Evolutionary conservation across 441 rosid genomes (phyloP).

Genomic region (Omphalea diandra): DNA sequence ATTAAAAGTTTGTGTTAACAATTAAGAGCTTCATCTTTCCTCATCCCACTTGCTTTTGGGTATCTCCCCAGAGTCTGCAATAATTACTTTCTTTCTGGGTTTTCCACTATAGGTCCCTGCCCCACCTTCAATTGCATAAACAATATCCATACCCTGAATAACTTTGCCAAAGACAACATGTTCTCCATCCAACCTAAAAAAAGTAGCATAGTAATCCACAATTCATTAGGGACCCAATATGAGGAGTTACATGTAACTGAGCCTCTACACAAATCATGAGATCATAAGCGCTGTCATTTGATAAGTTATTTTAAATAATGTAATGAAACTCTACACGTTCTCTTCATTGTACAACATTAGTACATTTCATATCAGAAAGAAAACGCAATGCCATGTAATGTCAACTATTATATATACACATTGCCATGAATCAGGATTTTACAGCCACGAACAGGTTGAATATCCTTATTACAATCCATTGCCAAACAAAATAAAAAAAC

Average conservation of each 20-base stretch:
- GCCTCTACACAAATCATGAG: neutral
- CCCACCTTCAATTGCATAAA: slow-evolving; percentile 89
- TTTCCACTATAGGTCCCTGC: slow-evolving; percentile 96
- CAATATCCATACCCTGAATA: slow-evolving; percentile 87
- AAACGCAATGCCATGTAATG: neutral
- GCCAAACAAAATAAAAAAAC: neutral
- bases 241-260: neutral
- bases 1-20: no score
- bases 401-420: neutral
- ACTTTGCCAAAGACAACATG: slow-evolving; percentile 95
- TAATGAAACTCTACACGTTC: neutral
- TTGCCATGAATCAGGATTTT: no score
- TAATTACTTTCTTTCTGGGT: slow-evolving; percentile 86
- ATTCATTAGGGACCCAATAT: neutral
- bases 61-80: slow-evolving; percentile 89
- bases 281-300: neutral
- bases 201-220: neutral
- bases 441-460: neutral
- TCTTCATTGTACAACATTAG: neutral
- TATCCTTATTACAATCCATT: neutral
- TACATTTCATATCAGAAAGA: neutral
- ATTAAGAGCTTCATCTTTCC: slow-evolving; percentile 46
- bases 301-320: neutral
- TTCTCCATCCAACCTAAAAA: slow-evolving; percentile 92
- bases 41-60: slow-evolving; percentile 89